Percentiles rank a stretch among this genome's conserved stretches.
phyloP scores from a whole-genome alignment of 2,329 filamentous ascomycete species.

The Colletotrichum orchidophilum region DNA sequence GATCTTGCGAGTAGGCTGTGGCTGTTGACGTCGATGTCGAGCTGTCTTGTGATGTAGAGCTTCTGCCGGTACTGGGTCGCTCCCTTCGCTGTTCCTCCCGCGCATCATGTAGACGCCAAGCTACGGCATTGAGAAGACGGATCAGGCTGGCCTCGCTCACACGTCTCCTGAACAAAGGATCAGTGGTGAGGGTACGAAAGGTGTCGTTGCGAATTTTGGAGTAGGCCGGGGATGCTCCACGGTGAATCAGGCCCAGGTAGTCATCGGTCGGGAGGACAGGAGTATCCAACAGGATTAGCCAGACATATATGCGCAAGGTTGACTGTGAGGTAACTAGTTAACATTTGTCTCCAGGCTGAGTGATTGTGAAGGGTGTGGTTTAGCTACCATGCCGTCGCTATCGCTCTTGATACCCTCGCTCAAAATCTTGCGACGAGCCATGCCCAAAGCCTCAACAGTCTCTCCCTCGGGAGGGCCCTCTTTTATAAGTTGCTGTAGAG shows the following conservation, averaged over 20 bases:
- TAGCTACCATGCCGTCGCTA: conserved; percentile 84
- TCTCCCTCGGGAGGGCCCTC: conserved; percentile 82
- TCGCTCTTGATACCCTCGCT: conserved; percentile 81
- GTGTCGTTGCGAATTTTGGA: conserved; percentile 98
- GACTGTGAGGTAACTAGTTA: conserved; percentile 65
- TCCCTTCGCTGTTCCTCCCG: conserved; percentile 58
- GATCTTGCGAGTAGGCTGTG: conserved; percentile 49
- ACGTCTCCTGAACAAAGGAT: conserved; percentile 94
- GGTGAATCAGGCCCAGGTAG: conserved; percentile 90
- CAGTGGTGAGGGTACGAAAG: conserved; percentile 94
- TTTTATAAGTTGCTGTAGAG: conserved; percentile 79
- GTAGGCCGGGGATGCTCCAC: conserved; percentile 93
- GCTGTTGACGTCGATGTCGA: conserved; percentile 37
- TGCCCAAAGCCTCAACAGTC: conserved; percentile 68
- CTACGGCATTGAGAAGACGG: conserved; percentile 91
- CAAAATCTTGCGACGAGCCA: conserved; percentile 77
- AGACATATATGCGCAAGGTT: conserved; percentile 91
- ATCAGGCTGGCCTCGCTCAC: conserved; percentile 97
- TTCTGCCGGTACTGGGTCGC: conserved; percentile 49
- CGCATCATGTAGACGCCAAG: conserved; percentile 90
- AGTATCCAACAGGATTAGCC: conserved; percentile 92
- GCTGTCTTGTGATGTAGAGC: conserved; percentile 43
- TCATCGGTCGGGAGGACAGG: conserved; percentile 85
- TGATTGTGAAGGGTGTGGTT: not conserved
- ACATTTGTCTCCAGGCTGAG: not conserved